Evolutionary conservation across 2,329 filamentous ascomycete genomes (phyloP), one percentile per base, ranked within the genome.

Genomic region (Fusarium falciforme): DNA sequence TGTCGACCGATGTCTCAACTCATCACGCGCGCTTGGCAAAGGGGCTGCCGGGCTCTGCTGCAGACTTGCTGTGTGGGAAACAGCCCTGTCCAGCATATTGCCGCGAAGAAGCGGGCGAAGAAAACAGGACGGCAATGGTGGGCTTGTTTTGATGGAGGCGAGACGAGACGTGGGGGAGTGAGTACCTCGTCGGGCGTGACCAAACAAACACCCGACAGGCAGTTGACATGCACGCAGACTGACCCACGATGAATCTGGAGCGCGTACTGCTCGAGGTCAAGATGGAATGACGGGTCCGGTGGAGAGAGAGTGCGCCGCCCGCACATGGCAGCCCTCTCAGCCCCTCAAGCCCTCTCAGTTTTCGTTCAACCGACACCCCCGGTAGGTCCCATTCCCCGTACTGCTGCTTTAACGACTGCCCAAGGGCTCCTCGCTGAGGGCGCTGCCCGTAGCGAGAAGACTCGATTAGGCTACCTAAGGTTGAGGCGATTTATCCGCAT

Each of bases 401-500:
- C 47, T 59, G 52, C 66, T 44, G 69, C 61, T 71, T 66, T 65
- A 61, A 74, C 64, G 64, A 61, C 68, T 61, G 47, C 63, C 38
- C 61, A 62, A 73, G 73, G 47, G 60, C 73, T 76, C 67, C 59
- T 73, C 44, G 69, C 69, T 78, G 72, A 78, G 74, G 76, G 76
- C 74, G 76, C 76, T 75, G 76, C 76, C 72, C 72, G 54, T 68
- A 63, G 70, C 64, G 47, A 69, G 67, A 57, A 61, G 27, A 17
- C 55, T 70, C 35, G 38, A 67, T 40, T 38, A 60, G 62, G 49
- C 54, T 44, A 64, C 67, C 49, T 29, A 69, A 67, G 42, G 74
- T 70, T 71, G 73, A 70, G 65, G 40, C 66, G 61, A 71, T 64
- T 74, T 65, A 64, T 66, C 64, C 55, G 72, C 68, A 72, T 74